phyloP scores from a whole-genome alignment of 148 eudicot genomes.

The Camellia japonica region DNA sequence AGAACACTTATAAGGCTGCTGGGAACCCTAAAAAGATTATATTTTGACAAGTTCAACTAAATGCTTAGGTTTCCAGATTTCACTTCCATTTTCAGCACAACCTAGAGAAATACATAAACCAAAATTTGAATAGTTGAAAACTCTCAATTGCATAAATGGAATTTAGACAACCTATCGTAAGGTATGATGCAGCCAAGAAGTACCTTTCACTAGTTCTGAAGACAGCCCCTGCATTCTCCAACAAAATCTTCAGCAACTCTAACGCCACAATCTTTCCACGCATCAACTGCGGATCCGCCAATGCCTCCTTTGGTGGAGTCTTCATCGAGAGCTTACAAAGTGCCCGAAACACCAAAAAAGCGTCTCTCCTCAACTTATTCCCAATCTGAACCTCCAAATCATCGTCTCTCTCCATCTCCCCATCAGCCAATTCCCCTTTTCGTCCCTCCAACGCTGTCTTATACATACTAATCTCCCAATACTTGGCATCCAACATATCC shows the following conservation, averaged over 20 bases:
- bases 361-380: constrained; percentile 90
- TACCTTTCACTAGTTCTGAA: constrained; percentile 99
- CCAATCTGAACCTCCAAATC: constrained; percentile 96
- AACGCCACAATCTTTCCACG: constrained; percentile 91
- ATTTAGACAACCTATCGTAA: background rate
- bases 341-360: constrained; percentile 92
- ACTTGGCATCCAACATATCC: constrained; percentile 98
- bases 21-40: background rate
- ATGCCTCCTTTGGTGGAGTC: constrained; percentile 94
- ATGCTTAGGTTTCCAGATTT: background rate
- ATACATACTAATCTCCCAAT: constrained; percentile 99
- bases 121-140: background rate
- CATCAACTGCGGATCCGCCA: constrained; percentile 81
- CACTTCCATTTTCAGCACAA: constrained; percentile 5
- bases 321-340: constrained; percentile 96
- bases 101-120: background rate
- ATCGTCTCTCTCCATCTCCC: constrained; percentile 79
- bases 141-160: background rate
- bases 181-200: background rate
- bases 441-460: constrained; percentile 93
- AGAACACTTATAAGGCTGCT: background rate
- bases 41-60: no score
- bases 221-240: constrained; percentile 96
- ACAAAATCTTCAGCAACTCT: constrained; percentile 96
- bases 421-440: constrained; percentile 89